Evolutionary conservation across 2,329 filamentous ascomycete genomes (phyloP).

Genomic region (Alternaria ventricosa): DNA sequence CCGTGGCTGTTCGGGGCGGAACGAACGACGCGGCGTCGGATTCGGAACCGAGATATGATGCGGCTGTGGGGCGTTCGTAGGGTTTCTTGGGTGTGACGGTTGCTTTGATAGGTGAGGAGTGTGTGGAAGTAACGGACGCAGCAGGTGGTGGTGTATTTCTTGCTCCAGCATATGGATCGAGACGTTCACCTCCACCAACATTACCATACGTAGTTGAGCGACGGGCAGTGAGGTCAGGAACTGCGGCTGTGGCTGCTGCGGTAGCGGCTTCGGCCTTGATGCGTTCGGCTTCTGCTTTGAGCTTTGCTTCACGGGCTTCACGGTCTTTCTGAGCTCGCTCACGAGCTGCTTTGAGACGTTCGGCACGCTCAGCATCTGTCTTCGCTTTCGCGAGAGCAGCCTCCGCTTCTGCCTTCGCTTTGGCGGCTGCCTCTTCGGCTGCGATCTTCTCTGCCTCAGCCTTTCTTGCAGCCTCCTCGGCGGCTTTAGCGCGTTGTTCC

Average conservation of each 20-base stretch:
- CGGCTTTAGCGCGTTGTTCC: constrained; percentile 47
- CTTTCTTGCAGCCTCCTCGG: constrained; percentile 47
- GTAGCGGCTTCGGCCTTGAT: constrained; percentile 27
- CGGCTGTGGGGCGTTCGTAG: constrained; percentile 60
- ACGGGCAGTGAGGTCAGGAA: constrained; percentile 30
- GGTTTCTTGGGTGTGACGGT: constrained; percentile 49
- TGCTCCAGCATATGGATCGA: constrained; percentile 70
- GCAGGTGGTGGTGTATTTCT: constrained; percentile 52
- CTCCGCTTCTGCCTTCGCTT: constrained; percentile 39
- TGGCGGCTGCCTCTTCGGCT: constrained; percentile 35
- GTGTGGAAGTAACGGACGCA: constrained; percentile 45
- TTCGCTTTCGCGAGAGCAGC: constrained; percentile 43
- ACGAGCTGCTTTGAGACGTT: constrained; percentile 44
- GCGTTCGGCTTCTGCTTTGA: constrained; percentile 46
- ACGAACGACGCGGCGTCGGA: constrained; percentile 4
- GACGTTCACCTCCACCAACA: constrained; percentile 68
- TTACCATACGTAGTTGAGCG: constrained; percentile 49
- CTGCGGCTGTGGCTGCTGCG: constrained; percentile 29
- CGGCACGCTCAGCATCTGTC: constrained; percentile 39
- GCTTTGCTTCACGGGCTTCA: constrained; percentile 45
- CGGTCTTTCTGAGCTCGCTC: constrained; percentile 49
- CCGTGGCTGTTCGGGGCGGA: constrained; percentile 37
- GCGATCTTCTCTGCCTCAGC: constrained; percentile 47
- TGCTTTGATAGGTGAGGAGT: constrained; percentile 49
- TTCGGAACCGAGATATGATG: constrained; percentile 65